Conservation (phyloP, 2,329 filamentous ascomycete genomes). For the Calcarisporium arbuscula region DNA sequence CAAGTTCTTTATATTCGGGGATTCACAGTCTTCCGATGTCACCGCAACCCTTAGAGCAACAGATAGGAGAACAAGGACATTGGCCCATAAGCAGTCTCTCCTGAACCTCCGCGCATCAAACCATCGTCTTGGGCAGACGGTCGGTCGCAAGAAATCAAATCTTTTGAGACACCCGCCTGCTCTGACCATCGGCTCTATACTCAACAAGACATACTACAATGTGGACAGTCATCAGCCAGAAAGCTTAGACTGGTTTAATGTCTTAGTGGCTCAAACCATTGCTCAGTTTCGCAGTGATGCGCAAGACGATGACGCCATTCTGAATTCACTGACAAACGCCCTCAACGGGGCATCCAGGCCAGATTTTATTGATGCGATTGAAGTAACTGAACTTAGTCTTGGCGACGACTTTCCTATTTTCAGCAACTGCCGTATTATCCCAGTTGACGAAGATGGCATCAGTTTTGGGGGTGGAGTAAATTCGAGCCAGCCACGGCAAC, state of each 20-base stretch:
- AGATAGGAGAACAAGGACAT: constrained; percentile 64
- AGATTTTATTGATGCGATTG: constrained; percentile 88
- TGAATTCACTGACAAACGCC: constrained; percentile 75
- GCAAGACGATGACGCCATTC: constrained; percentile 82
- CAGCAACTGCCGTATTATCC: constrained; percentile 94
- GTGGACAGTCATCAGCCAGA: constrained; percentile 93
- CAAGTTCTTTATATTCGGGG: constrained; percentile 99
- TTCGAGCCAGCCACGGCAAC: too few species aligned
- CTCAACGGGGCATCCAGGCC: constrained; percentile 84
- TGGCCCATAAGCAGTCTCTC: constrained; percentile 70
- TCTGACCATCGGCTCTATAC: constrained; percentile 86
- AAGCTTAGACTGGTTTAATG: constrained; percentile 98
- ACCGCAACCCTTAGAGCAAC: constrained; percentile 70
- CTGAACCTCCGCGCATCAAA: constrained; percentile 51
- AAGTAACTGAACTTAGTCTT: constrained; percentile 85
- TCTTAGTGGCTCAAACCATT: constrained; percentile 91
- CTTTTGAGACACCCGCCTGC: constrained; percentile 66
- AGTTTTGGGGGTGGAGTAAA: constrained; percentile 43
- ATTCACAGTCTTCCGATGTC: constrained; percentile 76
- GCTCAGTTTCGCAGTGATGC: constrained; percentile 92
- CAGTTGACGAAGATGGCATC: constrained; percentile 73
- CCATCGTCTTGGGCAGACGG: constrained; percentile 32
- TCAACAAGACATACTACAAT: constrained; percentile 97
- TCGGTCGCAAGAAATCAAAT: constrained; percentile 62
- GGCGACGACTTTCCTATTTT: constrained; percentile 98